phyloP scores from a whole-genome alignment of 805 yeast genomes.

The Kregervanrija pseudodelftensis region DNA sequence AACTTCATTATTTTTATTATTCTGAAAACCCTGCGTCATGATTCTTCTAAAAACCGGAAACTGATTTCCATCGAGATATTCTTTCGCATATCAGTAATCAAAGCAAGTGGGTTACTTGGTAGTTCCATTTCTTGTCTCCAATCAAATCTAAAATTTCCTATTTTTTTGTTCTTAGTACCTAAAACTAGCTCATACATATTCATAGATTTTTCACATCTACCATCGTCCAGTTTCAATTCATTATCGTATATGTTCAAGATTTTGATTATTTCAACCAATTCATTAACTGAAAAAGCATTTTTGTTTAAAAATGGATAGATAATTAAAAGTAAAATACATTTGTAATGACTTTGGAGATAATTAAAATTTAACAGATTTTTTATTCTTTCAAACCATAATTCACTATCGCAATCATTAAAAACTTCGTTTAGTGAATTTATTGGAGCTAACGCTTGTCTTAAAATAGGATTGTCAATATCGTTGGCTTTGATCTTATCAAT shows the following conservation, averaged over 20 bases:
- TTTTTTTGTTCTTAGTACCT: neutral
- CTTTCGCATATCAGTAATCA: slow-evolving; percentile 18
- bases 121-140: slow-evolving; percentile 14
- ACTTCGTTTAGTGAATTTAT: slow-evolving; percentile 56
- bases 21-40: neutral
- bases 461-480: slow-evolving; percentile 37
- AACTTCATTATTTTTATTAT: neutral
- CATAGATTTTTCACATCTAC: slow-evolving; percentile 9
- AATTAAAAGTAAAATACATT: slow-evolving; percentile 44
- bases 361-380: slow-evolving; percentile 38
- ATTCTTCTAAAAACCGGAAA: slow-evolving; percentile 19
- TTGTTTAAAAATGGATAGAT: slow-evolving; percentile 30
- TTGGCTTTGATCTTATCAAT: slow-evolving; percentile 14
- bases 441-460: slow-evolving; percentile 66
- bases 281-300: slow-evolving; percentile 12
- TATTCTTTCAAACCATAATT: slow-evolving; percentile 23
- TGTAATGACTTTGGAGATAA: slow-evolving; percentile 46
- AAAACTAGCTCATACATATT: slow-evolving; percentile 16
- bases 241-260: slow-evolving; percentile 19
- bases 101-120: slow-evolving; percentile 8
- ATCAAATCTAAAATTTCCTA: slow-evolving; percentile 7
- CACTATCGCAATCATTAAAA: slow-evolving; percentile 26
- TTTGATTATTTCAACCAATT: slow-evolving; percentile 20
- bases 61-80: slow-evolving; percentile 23
- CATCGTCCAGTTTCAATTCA: slow-evolving; percentile 8